Evolutionary conservation across 495 filamentous ascomycete genomes (phyloP).

Genomic region (Tuber magnatum): DNA sequence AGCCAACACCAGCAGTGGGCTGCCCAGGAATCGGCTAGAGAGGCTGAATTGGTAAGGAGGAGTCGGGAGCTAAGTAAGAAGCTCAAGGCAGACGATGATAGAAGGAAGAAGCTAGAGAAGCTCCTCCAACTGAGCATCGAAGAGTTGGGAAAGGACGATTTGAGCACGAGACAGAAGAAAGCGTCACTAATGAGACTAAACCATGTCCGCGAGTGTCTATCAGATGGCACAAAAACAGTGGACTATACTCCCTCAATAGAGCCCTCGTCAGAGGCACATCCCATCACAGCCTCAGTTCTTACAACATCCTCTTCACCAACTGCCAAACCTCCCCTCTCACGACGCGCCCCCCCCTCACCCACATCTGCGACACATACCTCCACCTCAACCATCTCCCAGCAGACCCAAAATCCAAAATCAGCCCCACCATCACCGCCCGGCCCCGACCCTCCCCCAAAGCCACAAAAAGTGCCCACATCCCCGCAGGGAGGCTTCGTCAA

Average conservation of each 20-base stretch:
- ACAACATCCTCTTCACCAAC: background rate
- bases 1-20: slow-evolving; percentile 31
- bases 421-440: slow-evolving; percentile 5
- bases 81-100: slow-evolving; percentile 53
- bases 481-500: slow-evolving; percentile 38
- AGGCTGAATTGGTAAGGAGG: slow-evolving; percentile 32
- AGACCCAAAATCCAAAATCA: slow-evolving; percentile 1
- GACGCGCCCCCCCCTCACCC: slow-evolving; percentile 9
- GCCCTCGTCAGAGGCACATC: background rate
- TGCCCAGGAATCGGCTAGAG: slow-evolving; percentile 26
- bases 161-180: slow-evolving; percentile 10
- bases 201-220: slow-evolving; percentile 33
- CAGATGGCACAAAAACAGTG: slow-evolving; percentile 20
- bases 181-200: slow-evolving; percentile 19
- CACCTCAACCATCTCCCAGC: background rate
- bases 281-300: slow-evolving; percentile 4
- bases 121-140: slow-evolving; percentile 65
- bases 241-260: background rate
- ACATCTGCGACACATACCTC: background rate
- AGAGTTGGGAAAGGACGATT: slow-evolving; percentile 47
- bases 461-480: slow-evolving; percentile 27
- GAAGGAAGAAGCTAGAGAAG: slow-evolving; percentile 65
- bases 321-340: background rate
- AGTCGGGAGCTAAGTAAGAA: slow-evolving; percentile 40
- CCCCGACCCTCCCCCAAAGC: slow-evolving; percentile 11